These are phyloP conservation scores for Starmerella vaccinii DNA, from an alignment of 805 yeast species.

Conservation along the genomic window DNA sequence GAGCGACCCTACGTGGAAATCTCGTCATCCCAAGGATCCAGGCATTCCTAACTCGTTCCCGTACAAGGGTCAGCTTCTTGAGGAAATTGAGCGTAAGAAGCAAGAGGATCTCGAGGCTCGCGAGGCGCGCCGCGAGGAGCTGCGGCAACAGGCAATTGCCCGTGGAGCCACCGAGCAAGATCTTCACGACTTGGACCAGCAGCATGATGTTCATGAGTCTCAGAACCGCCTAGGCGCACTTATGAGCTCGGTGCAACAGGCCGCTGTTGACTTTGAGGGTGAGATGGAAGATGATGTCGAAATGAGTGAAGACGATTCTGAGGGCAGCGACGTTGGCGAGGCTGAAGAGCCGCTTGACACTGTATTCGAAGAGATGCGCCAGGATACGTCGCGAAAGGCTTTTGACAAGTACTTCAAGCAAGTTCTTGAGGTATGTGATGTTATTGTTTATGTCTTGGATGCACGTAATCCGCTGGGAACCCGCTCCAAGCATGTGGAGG, in stretches of 20 bases:
- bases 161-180: conserved; percentile 34
- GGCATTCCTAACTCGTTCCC: conserved; percentile 95
- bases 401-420: conserved; percentile 89
- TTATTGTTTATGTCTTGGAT: conserved; percentile 83
- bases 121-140: conserved; percentile 32
- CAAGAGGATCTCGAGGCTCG: conserved; percentile 36
- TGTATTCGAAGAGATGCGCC: conserved; percentile 34
- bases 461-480: conserved; percentile 97
- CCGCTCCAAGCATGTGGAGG: conserved; percentile 83
- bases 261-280: conserved; percentile 68
- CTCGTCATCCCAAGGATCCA: conserved; percentile 72
- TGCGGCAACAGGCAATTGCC: conserved; percentile 29
- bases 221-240: conserved; percentile 66
- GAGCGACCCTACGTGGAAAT: conserved; percentile 90
- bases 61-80: conserved; percentile 72
- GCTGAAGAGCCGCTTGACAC: conserved; percentile 34
- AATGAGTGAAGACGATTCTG: conserved; percentile 38
- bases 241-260: conserved; percentile 79
- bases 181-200: conserved; percentile 34
- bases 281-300: conserved; percentile 32
- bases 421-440: conserved; percentile 88
- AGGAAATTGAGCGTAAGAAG: conserved; percentile 42
- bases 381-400: conserved; percentile 48
- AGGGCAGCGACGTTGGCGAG: conserved; percentile 30
- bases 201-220: conserved; percentile 33